Conservation (phyloP, 192 early-diverging fungal genomes). For the Gonapodya prolifera region DNA sequence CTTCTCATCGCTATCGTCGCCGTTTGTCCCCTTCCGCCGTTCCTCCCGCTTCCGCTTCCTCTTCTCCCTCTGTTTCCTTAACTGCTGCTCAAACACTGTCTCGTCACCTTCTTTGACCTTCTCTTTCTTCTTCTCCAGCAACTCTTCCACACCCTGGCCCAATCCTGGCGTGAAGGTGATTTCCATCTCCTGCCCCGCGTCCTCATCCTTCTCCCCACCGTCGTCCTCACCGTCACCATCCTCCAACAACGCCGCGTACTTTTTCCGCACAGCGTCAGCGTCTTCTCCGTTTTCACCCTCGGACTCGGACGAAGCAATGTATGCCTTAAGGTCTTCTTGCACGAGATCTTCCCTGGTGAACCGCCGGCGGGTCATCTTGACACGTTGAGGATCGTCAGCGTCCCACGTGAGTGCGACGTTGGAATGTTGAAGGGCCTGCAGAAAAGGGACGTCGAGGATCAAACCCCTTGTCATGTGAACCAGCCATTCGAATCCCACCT, state of each 20-base stretch:
- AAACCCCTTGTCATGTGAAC: background rate
- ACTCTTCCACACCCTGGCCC: conserved; percentile 49
- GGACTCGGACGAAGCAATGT: conserved; percentile 62
- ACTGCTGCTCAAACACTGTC: conserved; percentile 3
- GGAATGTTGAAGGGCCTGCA: conserved; percentile 82
- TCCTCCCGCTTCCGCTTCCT: conserved; percentile 34
- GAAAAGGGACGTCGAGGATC: no score
- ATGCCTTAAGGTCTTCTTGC: conserved; percentile 82
- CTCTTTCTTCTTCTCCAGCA: conserved; percentile 40
- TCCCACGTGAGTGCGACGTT: conserved; percentile 95
- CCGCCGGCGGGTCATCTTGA: conserved; percentile 60
- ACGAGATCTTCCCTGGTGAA: conserved; percentile 82
- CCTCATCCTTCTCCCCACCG: conserved; percentile 13
- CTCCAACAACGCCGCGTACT: conserved; percentile 16
- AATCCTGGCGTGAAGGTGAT: conserved; percentile 92
- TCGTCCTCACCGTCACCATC: conserved; percentile 18
- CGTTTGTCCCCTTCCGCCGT: conserved; percentile 9
- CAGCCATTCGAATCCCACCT: conserved; percentile 11
- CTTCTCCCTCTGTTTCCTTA: conserved; percentile 21
- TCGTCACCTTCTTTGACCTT: conserved; percentile 13
- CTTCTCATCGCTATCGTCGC: conserved; percentile 1
- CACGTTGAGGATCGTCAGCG: conserved; percentile 76
- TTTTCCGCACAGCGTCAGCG: conserved; percentile 29
- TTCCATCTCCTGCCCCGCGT: conserved; percentile 59
- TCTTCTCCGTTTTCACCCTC: conserved; percentile 52